Base-by-base conservation (phyloP, 768 basidiomycete species). In the Lactarius quietus region DNA sequence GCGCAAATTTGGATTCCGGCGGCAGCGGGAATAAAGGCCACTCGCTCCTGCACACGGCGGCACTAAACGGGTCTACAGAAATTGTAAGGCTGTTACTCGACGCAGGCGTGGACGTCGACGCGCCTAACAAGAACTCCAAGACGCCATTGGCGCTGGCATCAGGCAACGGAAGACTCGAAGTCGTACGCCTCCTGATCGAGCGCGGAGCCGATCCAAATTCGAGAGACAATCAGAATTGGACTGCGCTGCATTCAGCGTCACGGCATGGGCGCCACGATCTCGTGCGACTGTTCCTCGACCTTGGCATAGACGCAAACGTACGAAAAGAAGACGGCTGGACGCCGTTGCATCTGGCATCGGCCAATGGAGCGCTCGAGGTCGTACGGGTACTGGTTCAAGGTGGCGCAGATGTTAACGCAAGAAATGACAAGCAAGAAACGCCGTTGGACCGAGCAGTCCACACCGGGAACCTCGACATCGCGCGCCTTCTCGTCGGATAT, bases 251-350 rank as follows among this genome's bases (percentile, higher is more conserved):
- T 26, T 28, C 2, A 1, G 58, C 63, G 8, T 26, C 63, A 15
- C 12, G n/a, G 20, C 2, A n/a, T 0, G 58, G 63, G 8, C 63
- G 54, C 28, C 28, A 38, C 18, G 45, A 56, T 3, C n/a, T 63
- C 20, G 60, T 57, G 43, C 28, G 14, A 28, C 17, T 62, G 7
- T 57, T 65, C n/a, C 31, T 65, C 31, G 41, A 56, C 12, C 23
- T 18, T 17, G 41, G 54, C 23, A 51, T 18, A 23, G 53, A 62
- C 20, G 18, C 62, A 10, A 29, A 62, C n/a, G 28, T n/a, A 14
- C 41, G 8, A 28, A 48, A 61, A 23, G 45, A 33, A 6, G 64
- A 62, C 26, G 59, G 18, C 6, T 61, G 64, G 64, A 61, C 60
- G 1, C 8, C 59, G 12, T 28, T 65, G 8, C 64, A 65, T 45